Base-by-base conservation (phyloP, 1,139 yeast genomes). In the Zygosaccharomyces sapae region DNA sequence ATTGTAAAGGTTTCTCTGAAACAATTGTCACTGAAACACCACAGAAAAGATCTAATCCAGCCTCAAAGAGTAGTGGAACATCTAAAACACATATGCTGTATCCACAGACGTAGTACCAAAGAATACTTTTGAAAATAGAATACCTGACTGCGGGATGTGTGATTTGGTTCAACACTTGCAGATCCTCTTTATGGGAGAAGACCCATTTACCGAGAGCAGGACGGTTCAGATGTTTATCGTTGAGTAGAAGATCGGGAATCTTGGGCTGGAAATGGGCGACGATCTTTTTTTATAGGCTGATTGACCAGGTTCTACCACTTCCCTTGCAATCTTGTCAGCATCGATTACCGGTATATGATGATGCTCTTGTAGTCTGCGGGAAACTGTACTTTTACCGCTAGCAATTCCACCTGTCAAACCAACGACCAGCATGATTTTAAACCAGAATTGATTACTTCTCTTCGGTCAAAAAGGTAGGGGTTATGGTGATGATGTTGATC, bases 371-470 rank as follows among this genome's bases (percentile, higher is more conserved):
- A 92, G 69, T 25, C 76, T 67, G 13, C 70, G 64, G 0, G 97
- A 87, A 0, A 88, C 97, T 0, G 97, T 90, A 10, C 96, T 85
- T 63, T 94, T 94, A 1, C 99, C 99, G 3, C 94, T 78, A 6
- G 97, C 96, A 45, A 92, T 92, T 1, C 97, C 97, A 0, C 99
- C 99, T 0, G 98, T 92, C 24, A 92, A 75, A 0, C 99, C 99
- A 8, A 94, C 78, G 31, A 92, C 77, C 45, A 92, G 77, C 98
- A 92, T 92, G 31, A 25, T 13, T 29, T 24, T 22, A 12, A 10
- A 5, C 29, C 12, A 10, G 24, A 6, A 6, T 38, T 25, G 22
- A 20, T 25, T 27, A 24, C 33, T 18, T 16, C 16, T 16, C 16
- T 16, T 16, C 16, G 16, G 16, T 16, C 16, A 16, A 16, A 16